Percentiles rank a stretch among this genome's conserved stretches.
Evolutionary conservation across 2,329 filamentous ascomycete genomes (phyloP).

Genomic region (Teratosphaeria viscida): DNA sequence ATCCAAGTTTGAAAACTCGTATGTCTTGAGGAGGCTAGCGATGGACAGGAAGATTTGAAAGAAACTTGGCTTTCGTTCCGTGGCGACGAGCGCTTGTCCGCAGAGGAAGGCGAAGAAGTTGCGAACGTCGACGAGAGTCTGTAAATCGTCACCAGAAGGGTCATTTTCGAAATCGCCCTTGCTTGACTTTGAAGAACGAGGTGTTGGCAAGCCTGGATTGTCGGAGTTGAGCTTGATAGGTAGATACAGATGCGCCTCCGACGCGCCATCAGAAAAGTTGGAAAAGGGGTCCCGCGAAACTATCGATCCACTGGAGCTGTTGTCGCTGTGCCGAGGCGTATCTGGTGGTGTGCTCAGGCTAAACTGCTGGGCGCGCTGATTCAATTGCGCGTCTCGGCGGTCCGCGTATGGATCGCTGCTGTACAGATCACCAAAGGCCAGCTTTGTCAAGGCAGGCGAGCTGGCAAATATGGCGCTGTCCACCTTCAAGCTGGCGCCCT

Average conservation of each 20-base stretch:
- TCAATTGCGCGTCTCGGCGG: slow-evolving; percentile 24
- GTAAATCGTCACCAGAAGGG: slow-evolving; percentile 37
- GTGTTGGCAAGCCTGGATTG: slow-evolving; percentile 15
- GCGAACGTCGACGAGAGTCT: slow-evolving; percentile 48
- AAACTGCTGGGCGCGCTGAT: slow-evolving; percentile 19
- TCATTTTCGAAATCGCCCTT: slow-evolving; percentile 12
- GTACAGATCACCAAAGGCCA: slow-evolving; percentile 46
- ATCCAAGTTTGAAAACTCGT: slow-evolving; percentile 52
- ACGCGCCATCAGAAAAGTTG: slow-evolving; percentile 38
- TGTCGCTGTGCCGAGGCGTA: slow-evolving; percentile 13
- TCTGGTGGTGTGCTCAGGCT: slow-evolving; percentile 21
- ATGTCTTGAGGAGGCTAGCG: slow-evolving; percentile 46
- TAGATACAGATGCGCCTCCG: slow-evolving; percentile 48
- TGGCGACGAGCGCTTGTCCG: slow-evolving; percentile 52
- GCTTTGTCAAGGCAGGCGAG: slow-evolving; percentile 44
- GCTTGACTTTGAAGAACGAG: slow-evolving; percentile 11
- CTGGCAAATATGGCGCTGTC: slow-evolving; percentile 49
- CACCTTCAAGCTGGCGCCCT: slow-evolving; percentile 51
- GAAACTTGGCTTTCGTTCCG: slow-evolving; percentile 42
- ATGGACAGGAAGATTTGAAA: slow-evolving; percentile 54
- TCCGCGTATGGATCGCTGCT: slow-evolving; percentile 18
- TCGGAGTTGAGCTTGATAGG: slow-evolving; percentile 48
- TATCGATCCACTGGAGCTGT: slow-evolving; percentile 19
- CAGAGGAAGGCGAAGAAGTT: slow-evolving; percentile 55
- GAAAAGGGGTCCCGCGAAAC: slow-evolving; percentile 35